phyloP scores from a whole-genome alignment of 192 early-diverging fungal species.

The Diversispora eburnea region DNA sequence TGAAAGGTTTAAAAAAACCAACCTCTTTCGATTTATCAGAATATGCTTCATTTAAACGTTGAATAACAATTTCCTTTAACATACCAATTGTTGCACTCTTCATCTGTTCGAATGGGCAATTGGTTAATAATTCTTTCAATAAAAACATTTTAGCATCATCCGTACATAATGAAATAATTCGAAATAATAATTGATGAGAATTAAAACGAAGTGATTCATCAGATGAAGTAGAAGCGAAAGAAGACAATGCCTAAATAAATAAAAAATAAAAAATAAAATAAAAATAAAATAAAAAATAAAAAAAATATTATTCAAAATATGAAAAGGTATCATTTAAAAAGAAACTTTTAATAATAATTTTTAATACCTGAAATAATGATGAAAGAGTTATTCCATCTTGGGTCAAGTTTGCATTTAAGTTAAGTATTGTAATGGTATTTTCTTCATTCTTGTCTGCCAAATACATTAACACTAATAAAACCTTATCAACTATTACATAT shows the following conservation, averaged over 20 bases:
- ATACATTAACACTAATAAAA: slow-evolving; percentile 16
- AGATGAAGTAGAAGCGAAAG: slow-evolving; percentile 42
- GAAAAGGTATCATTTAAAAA: no score
- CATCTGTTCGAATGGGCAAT: slow-evolving; percentile 49
- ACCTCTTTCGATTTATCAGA: background rate
- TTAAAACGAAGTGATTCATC: slow-evolving; percentile 40
- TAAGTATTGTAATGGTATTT: background rate
- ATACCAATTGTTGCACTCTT: slow-evolving; percentile 43
- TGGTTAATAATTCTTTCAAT: slow-evolving; percentile 38
- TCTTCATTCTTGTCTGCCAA: slow-evolving; percentile 19
- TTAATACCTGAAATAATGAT: background rate
- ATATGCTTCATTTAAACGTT: slow-evolving; percentile 32
- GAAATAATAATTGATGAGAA: slow-evolving; percentile 37
- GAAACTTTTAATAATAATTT: no score
- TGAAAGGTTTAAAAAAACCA: no score
- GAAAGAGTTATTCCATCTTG: background rate
- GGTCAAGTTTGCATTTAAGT: background rate
- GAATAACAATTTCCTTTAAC: slow-evolving; percentile 42
- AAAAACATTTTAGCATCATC: slow-evolving; percentile 44
- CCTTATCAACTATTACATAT: background rate
- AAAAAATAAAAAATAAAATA: slow-evolving; percentile 26
- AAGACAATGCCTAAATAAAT: slow-evolving; percentile 37
- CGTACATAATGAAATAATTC: slow-evolving; percentile 33
- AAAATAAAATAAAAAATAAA: no score
- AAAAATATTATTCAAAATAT: no score